Evolutionary conservation across 2,329 filamentous ascomycete species (phyloP).

Genomic region (Hymenoscyphus albidus): DNA sequence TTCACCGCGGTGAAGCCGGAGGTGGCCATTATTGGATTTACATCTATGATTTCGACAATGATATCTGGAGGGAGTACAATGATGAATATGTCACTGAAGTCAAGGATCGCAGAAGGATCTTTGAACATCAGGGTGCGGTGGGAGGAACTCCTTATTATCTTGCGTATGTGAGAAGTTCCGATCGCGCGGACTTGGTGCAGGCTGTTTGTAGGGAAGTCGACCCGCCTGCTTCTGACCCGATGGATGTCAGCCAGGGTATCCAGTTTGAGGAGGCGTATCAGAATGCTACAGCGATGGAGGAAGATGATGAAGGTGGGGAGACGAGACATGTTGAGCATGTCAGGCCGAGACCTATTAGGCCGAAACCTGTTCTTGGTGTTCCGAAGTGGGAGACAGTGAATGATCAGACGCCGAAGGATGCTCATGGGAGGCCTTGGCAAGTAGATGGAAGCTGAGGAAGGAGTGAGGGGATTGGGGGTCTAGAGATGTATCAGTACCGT

Average conservation of each 20-base stretch:
- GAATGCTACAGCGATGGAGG: neutral
- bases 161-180: slow-evolving; percentile 71
- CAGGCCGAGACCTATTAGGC: slow-evolving; percentile 24
- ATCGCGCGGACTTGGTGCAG: slow-evolving; percentile 56
- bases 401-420: neutral
- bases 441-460: neutral
- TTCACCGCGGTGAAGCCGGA: slow-evolving; percentile 69
- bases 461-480: too few relatives aligned
- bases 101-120: slow-evolving; percentile 61
- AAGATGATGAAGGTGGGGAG: slow-evolving; percentile 11
- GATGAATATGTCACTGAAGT: slow-evolving; percentile 75
- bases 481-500: too few relatives aligned
- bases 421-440: neutral
- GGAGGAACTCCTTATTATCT: slow-evolving; percentile 78
- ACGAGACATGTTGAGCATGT: slow-evolving; percentile 24
- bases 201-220: slow-evolving; percentile 47
- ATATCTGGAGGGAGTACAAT: slow-evolving; percentile 91
- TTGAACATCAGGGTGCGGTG: slow-evolving; percentile 57
- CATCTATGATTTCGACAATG: slow-evolving; percentile 78
- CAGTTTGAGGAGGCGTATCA: slow-evolving; percentile 15
- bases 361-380: slow-evolving; percentile 17
- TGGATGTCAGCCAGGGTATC: slow-evolving; percentile 12
- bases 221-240: slow-evolving; percentile 12
- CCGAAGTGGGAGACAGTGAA: neutral
- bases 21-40: slow-evolving; percentile 89